Evolutionary conservation across 768 basidiomycete species (phyloP).

Genomic region (Pleurotus sapidus): DNA sequence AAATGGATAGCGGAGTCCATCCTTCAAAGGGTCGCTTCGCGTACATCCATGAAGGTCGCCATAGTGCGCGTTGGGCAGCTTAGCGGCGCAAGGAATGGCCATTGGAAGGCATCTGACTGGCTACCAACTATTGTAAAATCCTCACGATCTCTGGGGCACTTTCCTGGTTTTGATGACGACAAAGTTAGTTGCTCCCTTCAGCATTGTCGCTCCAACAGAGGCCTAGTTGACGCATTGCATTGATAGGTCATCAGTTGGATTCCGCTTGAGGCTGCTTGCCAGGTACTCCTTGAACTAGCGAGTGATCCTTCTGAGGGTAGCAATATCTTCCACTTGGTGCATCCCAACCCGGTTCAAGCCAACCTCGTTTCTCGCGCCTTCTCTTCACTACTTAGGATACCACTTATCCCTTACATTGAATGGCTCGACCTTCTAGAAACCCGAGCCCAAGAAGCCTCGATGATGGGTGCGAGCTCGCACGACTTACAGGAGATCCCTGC

Average conservation of each 20-base stretch:
- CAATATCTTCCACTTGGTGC: slow-evolving; percentile 12
- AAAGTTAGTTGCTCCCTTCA: slow-evolving; percentile 9
- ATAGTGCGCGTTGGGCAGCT: slow-evolving; percentile 36
- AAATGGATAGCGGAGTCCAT: slow-evolving; percentile 41
- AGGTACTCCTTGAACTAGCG: slow-evolving; percentile 14
- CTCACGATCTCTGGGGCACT: slow-evolving; percentile 20
- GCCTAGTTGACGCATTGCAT: background rate
- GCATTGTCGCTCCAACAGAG: background rate
- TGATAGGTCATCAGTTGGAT: slow-evolving; percentile 18
- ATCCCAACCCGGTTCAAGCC: slow-evolving; percentile 15
- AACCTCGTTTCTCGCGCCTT: slow-evolving; percentile 8
- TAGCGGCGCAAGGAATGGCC: slow-evolving; percentile 29
- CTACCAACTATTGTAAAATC: slow-evolving; percentile 34
- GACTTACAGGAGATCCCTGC: slow-evolving; percentile 4
- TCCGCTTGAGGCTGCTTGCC: slow-evolving; percentile 19
- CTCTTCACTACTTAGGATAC: slow-evolving; percentile 10
- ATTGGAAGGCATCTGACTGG: slow-evolving; percentile 34
- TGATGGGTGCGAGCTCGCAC: background rate
- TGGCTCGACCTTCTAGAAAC: background rate
- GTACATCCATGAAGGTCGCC: slow-evolving; percentile 15
- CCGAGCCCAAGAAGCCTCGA: background rate
- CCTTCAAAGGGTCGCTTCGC: slow-evolving; percentile 18
- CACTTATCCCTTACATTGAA: slow-evolving; percentile 16
- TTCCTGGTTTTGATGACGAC: slow-evolving; percentile 25
- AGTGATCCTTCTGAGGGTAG: slow-evolving; percentile 10